Evolutionary conservation across 1,284 basidiomycete genomes (phyloP).

Genomic region (Somion occarium): DNA sequence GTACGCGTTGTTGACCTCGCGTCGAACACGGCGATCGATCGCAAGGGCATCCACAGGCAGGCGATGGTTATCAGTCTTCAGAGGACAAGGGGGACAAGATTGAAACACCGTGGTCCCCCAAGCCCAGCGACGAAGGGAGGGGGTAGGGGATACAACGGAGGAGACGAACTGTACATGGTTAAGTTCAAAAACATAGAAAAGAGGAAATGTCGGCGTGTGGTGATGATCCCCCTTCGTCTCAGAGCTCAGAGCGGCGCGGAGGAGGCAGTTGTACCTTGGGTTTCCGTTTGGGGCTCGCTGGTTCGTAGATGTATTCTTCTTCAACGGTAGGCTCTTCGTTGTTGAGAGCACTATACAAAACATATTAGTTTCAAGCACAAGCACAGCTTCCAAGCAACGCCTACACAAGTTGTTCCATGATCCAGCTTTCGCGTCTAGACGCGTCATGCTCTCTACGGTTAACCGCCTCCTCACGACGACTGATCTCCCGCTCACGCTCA

Average conservation of each 20-base stretch:
- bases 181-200: slow-evolving; percentile 29
- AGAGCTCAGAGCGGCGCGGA: slow-evolving; percentile 82
- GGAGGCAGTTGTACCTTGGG: slow-evolving; percentile 77
- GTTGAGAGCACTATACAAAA: slow-evolving; percentile 52
- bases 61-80: slow-evolving; percentile 44
- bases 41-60: slow-evolving; percentile 2
- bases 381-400: slow-evolving; percentile 22
- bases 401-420: slow-evolving; percentile 85
- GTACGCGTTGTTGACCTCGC: slow-evolving; percentile 27
- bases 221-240: slow-evolving; percentile 75
- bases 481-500: slow-evolving; percentile 77
- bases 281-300: slow-evolving; percentile 62
- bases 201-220: slow-evolving; percentile 38
- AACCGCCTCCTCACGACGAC: slow-evolving; percentile 74
- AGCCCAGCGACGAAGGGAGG: slow-evolving; percentile 78
- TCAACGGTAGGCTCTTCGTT: slow-evolving; percentile 64
- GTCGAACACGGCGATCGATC: slow-evolving; percentile 20
- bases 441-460: slow-evolving; percentile 81
- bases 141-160: slow-evolving; percentile 37
- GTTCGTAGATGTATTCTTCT: slow-evolving; percentile 77
- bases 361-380: slow-evolving; percentile 14
- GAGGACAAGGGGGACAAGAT: slow-evolving; percentile 70
- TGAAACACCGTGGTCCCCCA: slow-evolving; percentile 74
- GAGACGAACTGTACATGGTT: slow-evolving; percentile 64
- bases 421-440: slow-evolving; percentile 78